Conservation (phyloP, 768 basidiomycete species). For the Trametes maxima region DNA sequence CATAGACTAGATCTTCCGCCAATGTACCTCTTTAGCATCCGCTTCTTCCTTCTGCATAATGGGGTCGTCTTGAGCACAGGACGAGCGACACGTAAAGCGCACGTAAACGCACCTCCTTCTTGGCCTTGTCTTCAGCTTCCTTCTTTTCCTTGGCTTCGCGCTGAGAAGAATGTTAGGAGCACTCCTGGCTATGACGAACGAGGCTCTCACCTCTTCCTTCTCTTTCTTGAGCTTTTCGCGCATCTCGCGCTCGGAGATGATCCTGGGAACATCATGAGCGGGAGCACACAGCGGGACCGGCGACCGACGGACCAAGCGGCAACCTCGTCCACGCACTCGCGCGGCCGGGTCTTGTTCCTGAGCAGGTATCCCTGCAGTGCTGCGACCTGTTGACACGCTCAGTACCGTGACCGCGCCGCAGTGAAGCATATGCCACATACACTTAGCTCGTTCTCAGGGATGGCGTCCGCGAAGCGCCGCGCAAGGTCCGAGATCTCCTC, state of each 20-base stretch:
- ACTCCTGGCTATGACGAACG: not conserved
- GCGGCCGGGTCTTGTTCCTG: constrained; percentile 89
- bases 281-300: not conserved
- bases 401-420: constrained; percentile 7
- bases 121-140: constrained; percentile 67
- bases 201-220: constrained; percentile 52
- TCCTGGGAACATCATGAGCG: constrained; percentile 36
- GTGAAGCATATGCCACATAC: constrained; percentile 45
- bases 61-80: constrained; percentile 12
- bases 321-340: constrained; percentile 82
- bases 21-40: constrained; percentile 41
- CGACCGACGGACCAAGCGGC: constrained; percentile 56
- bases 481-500: constrained; percentile 77
- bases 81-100: constrained; percentile 21
- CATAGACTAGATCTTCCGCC: not conserved
- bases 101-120: constrained; percentile 43
- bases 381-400: constrained; percentile 58
- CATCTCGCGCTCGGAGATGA: constrained; percentile 79
- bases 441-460: constrained; percentile 87
- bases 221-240: constrained; percentile 86
- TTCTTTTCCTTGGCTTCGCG: constrained; percentile 81
- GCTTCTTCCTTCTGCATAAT: constrained; percentile 43
- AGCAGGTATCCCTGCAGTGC: constrained; percentile 83
- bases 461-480: constrained; percentile 78
- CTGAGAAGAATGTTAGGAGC: constrained; percentile 39